phyloP scores from a whole-genome alignment of 345 rosid genomes.

The Ailanthus altissimus region DNA sequence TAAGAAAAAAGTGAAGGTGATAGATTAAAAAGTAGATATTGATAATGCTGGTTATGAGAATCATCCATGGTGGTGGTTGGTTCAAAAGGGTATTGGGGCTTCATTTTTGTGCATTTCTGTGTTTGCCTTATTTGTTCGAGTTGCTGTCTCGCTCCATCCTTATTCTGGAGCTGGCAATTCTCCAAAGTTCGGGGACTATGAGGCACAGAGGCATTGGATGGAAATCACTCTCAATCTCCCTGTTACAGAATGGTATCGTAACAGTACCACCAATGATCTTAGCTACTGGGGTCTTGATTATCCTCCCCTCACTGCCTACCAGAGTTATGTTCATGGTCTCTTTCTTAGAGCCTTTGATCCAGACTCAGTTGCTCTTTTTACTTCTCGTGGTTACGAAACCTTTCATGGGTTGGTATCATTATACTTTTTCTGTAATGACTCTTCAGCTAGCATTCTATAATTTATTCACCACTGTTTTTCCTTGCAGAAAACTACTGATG shows the following conservation, averaged over 20 bases:
- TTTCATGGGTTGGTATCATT: constrained; percentile 58
- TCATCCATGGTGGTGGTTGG: constrained; percentile 46
- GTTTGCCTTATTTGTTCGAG: constrained; percentile 70
- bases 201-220: constrained; percentile 99
- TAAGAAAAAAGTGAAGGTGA: constrained; percentile 25
- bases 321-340: constrained; percentile 81
- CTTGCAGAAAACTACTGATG: constrained; percentile 82
- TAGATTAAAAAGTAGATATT: constrained; percentile 14
- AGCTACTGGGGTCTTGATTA: constrained; percentile 97
- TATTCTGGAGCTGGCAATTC: constrained; percentile 86
- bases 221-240: constrained; percentile 89
- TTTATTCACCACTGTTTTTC: constrained; percentile 11
- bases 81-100: constrained; percentile 40
- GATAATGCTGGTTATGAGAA: neutral
- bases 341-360: constrained; percentile 65
- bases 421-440: neutral
- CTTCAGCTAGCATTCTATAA: neutral
- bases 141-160: constrained; percentile 63
- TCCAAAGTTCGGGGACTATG: constrained; percentile 89
- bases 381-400: constrained; percentile 78
- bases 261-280: constrained; percentile 68
- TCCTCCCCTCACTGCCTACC: constrained; percentile 96
- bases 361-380: constrained; percentile 60
- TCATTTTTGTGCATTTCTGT: constrained; percentile 55
- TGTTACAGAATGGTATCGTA: constrained; percentile 63